Base-by-base conservation (phyloP, 148 eudicot genomes). In the Rheum nobile region DNA sequence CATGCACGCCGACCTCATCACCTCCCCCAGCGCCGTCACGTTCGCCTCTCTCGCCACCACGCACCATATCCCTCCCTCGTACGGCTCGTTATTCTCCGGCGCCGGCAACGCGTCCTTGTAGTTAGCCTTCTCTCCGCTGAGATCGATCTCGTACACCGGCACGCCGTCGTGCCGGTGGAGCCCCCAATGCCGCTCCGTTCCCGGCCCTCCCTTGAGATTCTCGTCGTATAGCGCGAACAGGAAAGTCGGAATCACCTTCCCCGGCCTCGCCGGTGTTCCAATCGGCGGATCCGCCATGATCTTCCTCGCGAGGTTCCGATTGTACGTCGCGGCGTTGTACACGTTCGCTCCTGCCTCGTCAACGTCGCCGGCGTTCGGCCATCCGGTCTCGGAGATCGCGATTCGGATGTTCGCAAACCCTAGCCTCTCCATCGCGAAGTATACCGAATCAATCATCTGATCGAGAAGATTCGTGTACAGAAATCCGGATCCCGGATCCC, bases 151-250 rank as follows among this genome's bases (percentile, higher is more conserved):
- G 54, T 87, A 91, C 32, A 80, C 42, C 1, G 85, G 85, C 14
- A 75, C 70, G 6, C 91, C 92, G 73, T 74, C 76, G 2, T 86
- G 81, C 37, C 74, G 21, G 2, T 86, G 38, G 57, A 93, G 42
- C 12, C 98, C 98, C 95, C 97, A 93, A 43, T 88, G 88, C 35
- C 98, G 78, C 79, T 93, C 98, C 0, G 95, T 91, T 19, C 81
- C 89, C 0, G 86, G 92, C 16, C 98, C 98, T 0, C 34, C 61
- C 74, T 93, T 93, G 22, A 80, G 82, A 67, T 91, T 83, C 79
- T 93, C 98, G 48, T 93, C 80, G 47, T 82, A 93, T 8, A 93
- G 72, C 0, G 97, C 84, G 75, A 91, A 93, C 8, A 93, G 71
- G 70, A 87, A 89, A 1, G 92, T 85, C 12, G 92, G 96, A 37